Evolutionary conservation across 441 rosid genomes (phyloP), one percentile per base, ranked within the genome.

Genomic region (Brassica balearica): DNA sequence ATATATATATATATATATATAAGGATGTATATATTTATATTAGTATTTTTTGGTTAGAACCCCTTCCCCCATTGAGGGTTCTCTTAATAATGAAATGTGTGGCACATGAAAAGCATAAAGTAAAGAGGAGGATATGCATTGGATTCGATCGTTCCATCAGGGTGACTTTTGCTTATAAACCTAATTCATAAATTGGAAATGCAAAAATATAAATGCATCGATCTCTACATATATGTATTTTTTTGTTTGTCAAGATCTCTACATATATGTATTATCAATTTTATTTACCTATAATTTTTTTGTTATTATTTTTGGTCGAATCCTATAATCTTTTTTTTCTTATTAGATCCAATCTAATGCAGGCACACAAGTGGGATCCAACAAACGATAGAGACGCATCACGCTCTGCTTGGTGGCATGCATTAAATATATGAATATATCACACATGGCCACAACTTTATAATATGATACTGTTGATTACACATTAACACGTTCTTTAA

Each of bases 281-380:
- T 51, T n/a, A 51, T 51, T 46, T 51, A 51, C 25, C 19, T 51
- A 20, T 46, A 46, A 46, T 46, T 2, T 25, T 1, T 51, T 0
- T 20, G 20, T 43, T 25, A 10, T 12, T 69, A 19, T 72, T 53
- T 25, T 25, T 25, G 27, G 27, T 25, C 27, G 27, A 25, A 25
- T 25, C 25, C 19, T 51, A 20, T 46, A 46, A 46, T 46, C 4
- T 2, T 25, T 1, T 51, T 20, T 32, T 46, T 25, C 14, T 12
- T 69, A 23, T 72, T 53, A 56, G 51, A 73, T 62, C 41, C 46
- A 27, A 69, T 79, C 71, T 69, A 71, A 74, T 74, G 82, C 75
- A 69, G 79, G 36, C 23, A 61, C 74, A 25, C 73, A 68, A 74
- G 82, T 79, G 79, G 79, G 79, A 69, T 80, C 79, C 79, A 74